Base-by-base conservation (phyloP, 805 yeast genomes). In the Saccharomycopsis malanga region DNA sequence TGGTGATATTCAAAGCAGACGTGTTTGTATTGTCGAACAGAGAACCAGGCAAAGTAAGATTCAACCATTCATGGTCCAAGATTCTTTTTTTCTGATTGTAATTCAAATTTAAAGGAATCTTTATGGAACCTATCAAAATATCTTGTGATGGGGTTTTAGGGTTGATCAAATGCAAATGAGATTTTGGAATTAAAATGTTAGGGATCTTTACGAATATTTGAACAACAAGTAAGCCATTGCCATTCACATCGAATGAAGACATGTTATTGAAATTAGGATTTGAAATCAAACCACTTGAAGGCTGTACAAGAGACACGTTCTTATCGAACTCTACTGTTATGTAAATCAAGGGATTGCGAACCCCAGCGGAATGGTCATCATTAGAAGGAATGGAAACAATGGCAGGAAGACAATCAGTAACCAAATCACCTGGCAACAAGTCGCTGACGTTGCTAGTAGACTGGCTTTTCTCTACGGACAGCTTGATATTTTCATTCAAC, bases 301-400 rank as follows among this genome's bases (percentile, higher is more conserved):
- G 93, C 56, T 88, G 95, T 43, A 91, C 79, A 14, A 88, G 75
- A 54, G 93, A 83, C 55, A 89, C 93, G 43, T 91, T 87, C 65
- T 93, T 93, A 66, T 93, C 99, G 61, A 88, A 91, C 65, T 93
- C 99, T 39, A 93, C 72, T 1, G 95, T 87, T 58, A 89, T 74
- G 63, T 86, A 87, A 34, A 93, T 73, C 50, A 95, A 72, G 15
- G 93, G 77, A 55, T 78, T 79, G 53, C 77, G 72, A 30, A 73
- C 66, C 41, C 56, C 42, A 45, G 46, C 20, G 7, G 49, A 44
- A 23, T 53, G 50, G 23, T 53, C 52, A 22, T 44, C 53, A 34
- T 57, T 57, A 21, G 39, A 27, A 15, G 78, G 76, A 7, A 72
- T 69, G 6, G 70, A 64, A 18, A 70, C 67, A 34, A 71, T 65